These are phyloP conservation scores for Plantago major DNA, from an alignment of 257 asterid species.

Conservation along the genomic window DNA sequence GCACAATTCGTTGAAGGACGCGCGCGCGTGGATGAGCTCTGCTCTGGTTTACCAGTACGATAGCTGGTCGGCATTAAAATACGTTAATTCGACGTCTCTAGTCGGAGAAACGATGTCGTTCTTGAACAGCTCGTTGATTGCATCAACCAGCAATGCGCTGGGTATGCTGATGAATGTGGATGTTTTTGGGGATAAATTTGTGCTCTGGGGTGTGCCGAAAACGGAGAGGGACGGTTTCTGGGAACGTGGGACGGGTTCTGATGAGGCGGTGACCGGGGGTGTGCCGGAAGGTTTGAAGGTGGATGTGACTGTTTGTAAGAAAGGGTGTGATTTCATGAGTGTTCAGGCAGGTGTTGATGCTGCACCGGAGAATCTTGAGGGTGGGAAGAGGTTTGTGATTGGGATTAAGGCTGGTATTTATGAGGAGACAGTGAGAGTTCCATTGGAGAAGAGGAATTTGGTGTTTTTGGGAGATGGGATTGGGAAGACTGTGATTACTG, in stretches of 20 bases:
- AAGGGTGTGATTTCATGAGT: constrained; percentile 34
- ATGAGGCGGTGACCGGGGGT: constrained; percentile 13
- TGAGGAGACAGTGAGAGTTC: constrained; percentile 59
- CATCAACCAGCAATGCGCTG: constrained; percentile 35
- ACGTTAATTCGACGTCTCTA: constrained; percentile 40
- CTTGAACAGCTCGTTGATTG: constrained; percentile 29
- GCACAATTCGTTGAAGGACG: constrained; percentile 45
- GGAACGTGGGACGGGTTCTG: constrained; percentile 28
- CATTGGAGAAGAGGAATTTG: constrained; percentile 55
- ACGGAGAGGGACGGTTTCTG: constrained; percentile 69
- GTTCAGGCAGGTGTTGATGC: constrained; percentile 64
- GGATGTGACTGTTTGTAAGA: constrained; percentile 48
- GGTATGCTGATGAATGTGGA: constrained; percentile 52
- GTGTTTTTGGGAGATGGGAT: constrained; percentile 66
- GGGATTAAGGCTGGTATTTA: constrained; percentile 51
- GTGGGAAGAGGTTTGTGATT: constrained; percentile 45
- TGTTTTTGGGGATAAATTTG: constrained; percentile 33
- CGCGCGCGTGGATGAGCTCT: constrained; percentile 73
- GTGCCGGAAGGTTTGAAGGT: constrained; percentile 34
- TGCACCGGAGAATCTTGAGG: constrained; percentile 30
- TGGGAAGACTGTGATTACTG: constrained; percentile 69
- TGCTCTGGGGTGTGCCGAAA: constrained; percentile 38
- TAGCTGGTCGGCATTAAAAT: constrained; percentile 56
- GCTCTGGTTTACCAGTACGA: constrained; percentile 48
- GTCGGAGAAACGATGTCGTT: constrained; percentile 51